These are phyloP conservation scores for Aphanoascus verrucosus DNA, from an alignment of 2,329 filamentous ascomycete genomes.

Conservation along the genomic window DNA sequence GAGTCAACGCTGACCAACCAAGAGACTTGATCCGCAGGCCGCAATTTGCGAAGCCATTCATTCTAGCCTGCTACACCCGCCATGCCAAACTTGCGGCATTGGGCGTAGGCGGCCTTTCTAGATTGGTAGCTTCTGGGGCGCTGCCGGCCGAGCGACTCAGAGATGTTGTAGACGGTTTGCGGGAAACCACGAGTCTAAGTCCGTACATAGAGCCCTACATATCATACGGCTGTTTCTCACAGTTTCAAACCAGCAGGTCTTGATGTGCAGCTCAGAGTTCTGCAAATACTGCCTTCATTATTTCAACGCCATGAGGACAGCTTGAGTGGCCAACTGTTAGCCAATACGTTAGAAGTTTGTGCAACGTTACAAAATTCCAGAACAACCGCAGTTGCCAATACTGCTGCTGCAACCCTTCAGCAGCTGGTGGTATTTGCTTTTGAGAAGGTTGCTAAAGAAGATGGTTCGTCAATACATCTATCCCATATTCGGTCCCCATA, in stretches of 20 bases:
- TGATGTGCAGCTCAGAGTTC: conserved; percentile 89
- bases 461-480: conserved; percentile 47
- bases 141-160: conserved; percentile 68
- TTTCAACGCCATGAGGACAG: conserved; percentile 82
- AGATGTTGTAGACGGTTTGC: conserved; percentile 78
- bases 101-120: conserved; percentile 77
- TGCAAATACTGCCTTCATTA: conserved; percentile 81
- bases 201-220: conserved; percentile 25
- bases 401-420: conserved; percentile 89
- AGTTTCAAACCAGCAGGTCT: conserved; percentile 41
- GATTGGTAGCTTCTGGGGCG: conserved; percentile 71
- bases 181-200: conserved; percentile 66
- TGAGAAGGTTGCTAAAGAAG: conserved; percentile 76
- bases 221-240: not conserved
- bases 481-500: not conserved
- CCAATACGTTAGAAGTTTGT: conserved; percentile 77
- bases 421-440: conserved; percentile 88
- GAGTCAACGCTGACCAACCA: conserved; percentile 21
- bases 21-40: conserved; percentile 71
- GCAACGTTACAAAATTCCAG: conserved; percentile 85
- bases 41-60: conserved; percentile 83
- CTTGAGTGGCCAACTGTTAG: conserved; percentile 68
- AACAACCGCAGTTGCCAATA: conserved; percentile 87
- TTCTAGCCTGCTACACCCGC: conserved; percentile 81
- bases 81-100: conserved; percentile 85